Evolutionary conservation across 192 early-diverging fungal genomes (phyloP).

Genomic region (Entophlyctis luteolus): DNA sequence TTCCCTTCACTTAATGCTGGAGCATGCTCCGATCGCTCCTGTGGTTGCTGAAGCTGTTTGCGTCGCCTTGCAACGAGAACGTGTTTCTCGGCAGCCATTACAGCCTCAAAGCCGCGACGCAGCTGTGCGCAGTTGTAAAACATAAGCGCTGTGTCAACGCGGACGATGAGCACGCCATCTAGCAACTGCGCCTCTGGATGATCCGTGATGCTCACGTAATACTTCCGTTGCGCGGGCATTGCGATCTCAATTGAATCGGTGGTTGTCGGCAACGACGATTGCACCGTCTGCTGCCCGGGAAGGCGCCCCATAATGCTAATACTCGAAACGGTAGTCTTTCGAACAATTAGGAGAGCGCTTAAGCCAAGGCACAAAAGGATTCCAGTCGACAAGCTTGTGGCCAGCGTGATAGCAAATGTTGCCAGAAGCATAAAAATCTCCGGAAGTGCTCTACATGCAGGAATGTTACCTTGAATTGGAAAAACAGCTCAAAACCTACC

Average conservation of each 20-base stretch:
- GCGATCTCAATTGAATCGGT: not conserved
- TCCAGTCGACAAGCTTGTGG: conserved; percentile 24
- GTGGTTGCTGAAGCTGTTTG: no score
- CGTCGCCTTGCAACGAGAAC: not conserved
- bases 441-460: not conserved
- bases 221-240: not conserved
- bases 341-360: conserved; percentile 32
- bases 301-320: conserved; percentile 37
- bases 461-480: no score
- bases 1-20: no score
- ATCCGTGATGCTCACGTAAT: conserved; percentile 31
- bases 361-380: conserved; percentile 35
- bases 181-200: conserved; percentile 35
- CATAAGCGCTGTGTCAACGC: conserved; percentile 31
- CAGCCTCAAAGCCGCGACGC: conserved; percentile 30
- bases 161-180: conserved; percentile 29
- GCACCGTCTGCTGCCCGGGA: not conserved
- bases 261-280: not conserved
- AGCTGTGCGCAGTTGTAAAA: conserved; percentile 44
- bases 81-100: conserved; percentile 29
- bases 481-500: not conserved
- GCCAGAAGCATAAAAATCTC: conserved; percentile 33
- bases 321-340: conserved; percentile 24
- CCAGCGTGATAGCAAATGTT: conserved; percentile 30
- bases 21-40: no score